These are phyloP conservation scores for Grigorovia jiainica DNA, from an alignment of 805 yeast genomes.

Conservation along the genomic window DNA sequence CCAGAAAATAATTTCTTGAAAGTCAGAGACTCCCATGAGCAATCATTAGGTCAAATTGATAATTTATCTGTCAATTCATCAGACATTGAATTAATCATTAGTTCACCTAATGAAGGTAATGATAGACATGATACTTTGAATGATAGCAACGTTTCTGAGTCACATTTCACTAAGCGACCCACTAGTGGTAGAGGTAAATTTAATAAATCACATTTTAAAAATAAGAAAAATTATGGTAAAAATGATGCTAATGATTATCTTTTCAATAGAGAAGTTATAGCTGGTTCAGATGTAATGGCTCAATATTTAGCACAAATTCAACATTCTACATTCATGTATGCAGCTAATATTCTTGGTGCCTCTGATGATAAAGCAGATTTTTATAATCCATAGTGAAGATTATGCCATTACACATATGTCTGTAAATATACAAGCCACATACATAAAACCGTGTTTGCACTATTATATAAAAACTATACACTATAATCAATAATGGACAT, in stretches of 20 bases:
- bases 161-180: background rate
- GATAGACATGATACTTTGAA: conserved; percentile 1
- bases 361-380: conserved; percentile 29
- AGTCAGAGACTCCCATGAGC: background rate
- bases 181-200: background rate
- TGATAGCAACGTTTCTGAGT: background rate
- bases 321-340: conserved; percentile 47
- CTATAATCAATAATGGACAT: too few species aligned
- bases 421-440: too few species aligned
- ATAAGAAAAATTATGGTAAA: conserved; percentile 6
- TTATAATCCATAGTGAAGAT: conserved; percentile 11
- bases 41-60: background rate
- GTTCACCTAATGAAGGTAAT: conserved; percentile 6
- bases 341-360: conserved; percentile 44
- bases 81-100: conserved; percentile 12
- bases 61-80: background rate
- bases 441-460: too few species aligned
- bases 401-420: background rate
- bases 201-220: background rate
- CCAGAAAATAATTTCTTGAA: background rate
- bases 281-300: conserved; percentile 71
- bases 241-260: background rate
- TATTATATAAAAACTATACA: too few species aligned
- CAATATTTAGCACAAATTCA: conserved; percentile 68
- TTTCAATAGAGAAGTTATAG: conserved; percentile 17